Conservation (phyloP, 2,329 filamentous ascomycete species). For the Fusarium anguioides region DNA sequence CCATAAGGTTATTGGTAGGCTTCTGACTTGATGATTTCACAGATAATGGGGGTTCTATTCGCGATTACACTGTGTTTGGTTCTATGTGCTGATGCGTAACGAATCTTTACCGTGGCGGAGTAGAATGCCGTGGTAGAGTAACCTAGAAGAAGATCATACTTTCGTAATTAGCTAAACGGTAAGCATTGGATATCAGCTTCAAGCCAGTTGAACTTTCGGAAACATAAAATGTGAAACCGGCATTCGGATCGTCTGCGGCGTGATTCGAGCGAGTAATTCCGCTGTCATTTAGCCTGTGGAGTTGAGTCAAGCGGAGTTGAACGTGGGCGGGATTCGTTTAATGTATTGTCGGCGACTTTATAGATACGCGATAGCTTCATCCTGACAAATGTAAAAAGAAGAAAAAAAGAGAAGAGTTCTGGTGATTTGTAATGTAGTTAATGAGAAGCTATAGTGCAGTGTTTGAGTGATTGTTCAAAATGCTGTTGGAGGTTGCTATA, state of each 20-base stretch:
- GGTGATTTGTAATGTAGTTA: neutral
- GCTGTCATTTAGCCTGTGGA: neutral
- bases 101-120: no score
- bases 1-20: no score
- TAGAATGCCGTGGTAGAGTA: no score
- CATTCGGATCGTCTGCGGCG: neutral
- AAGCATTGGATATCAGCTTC: no score
- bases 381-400: neutral
- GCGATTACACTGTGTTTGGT: no score
- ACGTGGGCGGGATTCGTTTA: neutral
- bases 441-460: no score
- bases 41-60: no score
- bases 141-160: neutral
- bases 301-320: neutral
- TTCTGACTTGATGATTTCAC: no score
- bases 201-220: no score
- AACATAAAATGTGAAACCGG: neutral
- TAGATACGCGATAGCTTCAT: accelerated
- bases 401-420: neutral
- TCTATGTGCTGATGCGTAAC: no score
- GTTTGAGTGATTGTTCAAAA: no score
- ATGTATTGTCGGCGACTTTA: constrained; percentile 6
- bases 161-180: no score
- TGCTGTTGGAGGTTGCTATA: neutral
- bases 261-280: neutral